A percentile compares a stretch with the other conserved stretches of the same genome.
Conservation (phyloP, 208 protist species). For the Wallacemonas sp. region DNA sequence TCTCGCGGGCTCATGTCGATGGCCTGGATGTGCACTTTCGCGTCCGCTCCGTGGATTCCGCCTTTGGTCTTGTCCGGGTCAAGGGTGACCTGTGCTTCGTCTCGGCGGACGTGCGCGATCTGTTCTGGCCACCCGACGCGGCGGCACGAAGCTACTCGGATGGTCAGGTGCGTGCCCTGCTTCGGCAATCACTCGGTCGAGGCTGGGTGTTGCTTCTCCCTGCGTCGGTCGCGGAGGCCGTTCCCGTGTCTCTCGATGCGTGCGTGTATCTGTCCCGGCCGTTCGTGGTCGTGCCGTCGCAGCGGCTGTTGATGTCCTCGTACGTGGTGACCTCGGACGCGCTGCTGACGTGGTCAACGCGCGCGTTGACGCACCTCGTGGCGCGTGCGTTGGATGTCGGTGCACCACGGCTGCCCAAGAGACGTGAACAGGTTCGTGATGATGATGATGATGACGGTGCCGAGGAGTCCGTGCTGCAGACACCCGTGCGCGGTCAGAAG, state of each 20-base stretch:
- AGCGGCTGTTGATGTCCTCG: slow-evolving; percentile 39
- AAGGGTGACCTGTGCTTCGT: slow-evolving; percentile 27
- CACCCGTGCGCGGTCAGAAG: too few species aligned
- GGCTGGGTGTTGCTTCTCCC: slow-evolving; percentile 56
- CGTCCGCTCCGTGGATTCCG: slow-evolving; percentile 26
- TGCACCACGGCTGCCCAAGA: too few species aligned
- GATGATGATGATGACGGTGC: too few species aligned
- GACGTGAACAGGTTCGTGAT: too few species aligned
- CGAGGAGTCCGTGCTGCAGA: too few species aligned
- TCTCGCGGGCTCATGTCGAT: too few species aligned
- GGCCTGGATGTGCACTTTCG: slow-evolving; percentile 31
- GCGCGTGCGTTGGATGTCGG: background rate
- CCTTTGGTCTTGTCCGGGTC: slow-evolving; percentile 35
- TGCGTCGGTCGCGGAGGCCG: slow-evolving; percentile 33
- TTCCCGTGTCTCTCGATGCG: slow-evolving; percentile 31
- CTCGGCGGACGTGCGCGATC: slow-evolving; percentile 16
- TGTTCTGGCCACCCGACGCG: slow-evolving; percentile 8
- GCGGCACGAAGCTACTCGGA: background rate
- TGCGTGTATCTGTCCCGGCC: slow-evolving; percentile 59
- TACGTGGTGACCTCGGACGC: slow-evolving; percentile 64
- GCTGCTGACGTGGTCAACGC: slow-evolving; percentile 17
- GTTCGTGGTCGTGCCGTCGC: slow-evolving; percentile 42
- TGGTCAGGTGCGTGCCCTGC: background rate
- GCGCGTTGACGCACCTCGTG: background rate
- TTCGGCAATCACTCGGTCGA: background rate